Evolutionary conservation across 805 yeast species (phyloP).

Genomic region (Henningerozyma blattae): DNA sequence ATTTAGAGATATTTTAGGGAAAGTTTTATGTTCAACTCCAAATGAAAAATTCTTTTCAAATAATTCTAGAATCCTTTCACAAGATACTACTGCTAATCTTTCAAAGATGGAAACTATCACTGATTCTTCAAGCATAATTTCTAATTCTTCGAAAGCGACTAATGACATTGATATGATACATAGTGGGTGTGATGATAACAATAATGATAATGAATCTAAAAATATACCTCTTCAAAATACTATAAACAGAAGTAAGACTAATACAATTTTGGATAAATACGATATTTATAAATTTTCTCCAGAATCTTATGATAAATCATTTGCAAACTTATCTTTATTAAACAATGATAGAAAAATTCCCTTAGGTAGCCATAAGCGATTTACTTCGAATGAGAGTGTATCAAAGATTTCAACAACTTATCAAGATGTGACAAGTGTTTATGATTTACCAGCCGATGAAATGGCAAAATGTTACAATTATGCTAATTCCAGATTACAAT

Average conservation of each 20-base stretch:
- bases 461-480: constrained; percentile 3
- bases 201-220: no score
- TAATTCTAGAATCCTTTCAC: no score
- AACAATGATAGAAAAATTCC: not conserved
- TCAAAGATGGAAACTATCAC: no score
- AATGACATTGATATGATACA: no score
- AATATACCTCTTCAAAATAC: no score
- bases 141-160: no score
- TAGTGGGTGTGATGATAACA: no score
- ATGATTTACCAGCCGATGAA: not conserved
- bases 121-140: no score
- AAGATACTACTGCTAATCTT: no score
- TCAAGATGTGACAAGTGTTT: not conserved
- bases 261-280: not conserved
- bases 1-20: constrained; percentile 33
- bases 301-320: not conserved
- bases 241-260: not conserved
- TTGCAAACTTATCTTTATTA: not conserved
- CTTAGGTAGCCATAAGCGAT: not conserved
- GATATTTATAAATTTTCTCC: not conserved
- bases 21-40: constrained; percentile 27
- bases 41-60: constrained; percentile 3
- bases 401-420: not conserved
- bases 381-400: not conserved
- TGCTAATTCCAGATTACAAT: constrained; percentile 41